Conservation (phyloP, 164 flowering plant genomes). For the Stephania cephalantha region DNA sequence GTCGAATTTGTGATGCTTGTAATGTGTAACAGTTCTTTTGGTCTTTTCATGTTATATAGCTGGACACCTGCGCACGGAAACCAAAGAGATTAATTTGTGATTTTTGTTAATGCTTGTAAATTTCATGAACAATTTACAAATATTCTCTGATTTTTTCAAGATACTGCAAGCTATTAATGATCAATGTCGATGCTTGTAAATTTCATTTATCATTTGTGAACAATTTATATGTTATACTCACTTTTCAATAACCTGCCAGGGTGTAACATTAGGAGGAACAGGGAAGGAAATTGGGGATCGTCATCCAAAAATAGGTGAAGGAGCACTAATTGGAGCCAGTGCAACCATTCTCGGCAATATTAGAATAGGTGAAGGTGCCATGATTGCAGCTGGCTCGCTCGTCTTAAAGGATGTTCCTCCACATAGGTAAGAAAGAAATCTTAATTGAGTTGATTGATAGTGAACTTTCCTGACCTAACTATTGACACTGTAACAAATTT, state of each 20-base stretch:
- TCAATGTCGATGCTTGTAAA: not conserved
- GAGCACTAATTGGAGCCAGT: conserved; percentile 70
- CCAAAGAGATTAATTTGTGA: not conserved
- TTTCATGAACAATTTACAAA: not conserved
- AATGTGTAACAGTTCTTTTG: too few species aligned
- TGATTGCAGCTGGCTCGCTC: conserved; percentile 85
- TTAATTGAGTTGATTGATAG: not conserved
- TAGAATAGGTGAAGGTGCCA: conserved; percentile 73
- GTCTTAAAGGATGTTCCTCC: conserved; percentile 68
- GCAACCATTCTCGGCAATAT: conserved; percentile 80
- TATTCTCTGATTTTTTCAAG: not conserved
- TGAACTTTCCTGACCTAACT: not conserved
- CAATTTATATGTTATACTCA: not conserved
- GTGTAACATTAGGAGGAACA: conserved; percentile 75
- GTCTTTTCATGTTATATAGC: too few species aligned
- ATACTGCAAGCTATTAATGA: not conserved
- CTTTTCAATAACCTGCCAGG: conserved; percentile 29
- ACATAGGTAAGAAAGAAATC: conserved; percentile 41
- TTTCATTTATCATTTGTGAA: not conserved
- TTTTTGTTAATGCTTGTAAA: not conserved
- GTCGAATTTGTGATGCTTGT: not conserved
- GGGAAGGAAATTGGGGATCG: conserved; percentile 78
- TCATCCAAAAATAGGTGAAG: conserved; percentile 73
- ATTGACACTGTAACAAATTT: not conserved
- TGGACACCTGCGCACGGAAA: not conserved